Base-by-base conservation (phyloP, 2,329 filamentous ascomycete species). In the Aaosphaeria pasadenensis region DNA sequence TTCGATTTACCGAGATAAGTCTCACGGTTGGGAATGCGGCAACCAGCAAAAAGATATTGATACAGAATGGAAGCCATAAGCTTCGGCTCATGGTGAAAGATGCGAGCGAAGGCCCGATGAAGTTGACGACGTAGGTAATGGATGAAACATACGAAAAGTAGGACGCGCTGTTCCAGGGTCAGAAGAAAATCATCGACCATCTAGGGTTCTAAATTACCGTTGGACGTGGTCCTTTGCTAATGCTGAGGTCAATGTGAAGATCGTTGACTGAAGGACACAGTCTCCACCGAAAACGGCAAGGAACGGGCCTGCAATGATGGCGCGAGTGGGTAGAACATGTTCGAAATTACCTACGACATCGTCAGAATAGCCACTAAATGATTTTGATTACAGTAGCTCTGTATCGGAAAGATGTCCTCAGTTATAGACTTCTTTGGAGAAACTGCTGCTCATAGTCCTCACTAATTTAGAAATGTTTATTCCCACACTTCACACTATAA, bases 141-240 rank as follows among this genome's bases (percentile, higher is more conserved):
- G 64, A 67, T 43, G 58, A 64, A 35, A 70, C 59, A 39, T 69
- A 69, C 0, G 66, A 68, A 43, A 70, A 69, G 51, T 66, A 66
- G 1, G 66, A 66, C 35, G 67, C 64, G 5, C 65, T 69, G 38
- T 4, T 29, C 32, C 32, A 39, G 43, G 17, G 9, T 36, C 13
- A 13, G 11, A 9, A 11, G 9, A 11, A 9, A 13, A 11, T 13
- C 13, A 13, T 36, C 13, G 33, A 36, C 33, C 33, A 36, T 36
- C 31, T 39, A 45, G 17, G 31, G 11, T 9, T n/a, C 42, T 17
- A 28, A 31, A 1, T 24, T 13, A 24, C 65, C 63, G 50, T 42
- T 69, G 54, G 7, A 67, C 60, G 50, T 69, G 65, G 43, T 67
- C 64, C 35, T 47, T 47, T 1, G 64, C 52, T 39, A 71, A 47